Conservation (phyloP, 2,329 filamentous ascomycete species). For the Aspergillus ibericus region DNA sequence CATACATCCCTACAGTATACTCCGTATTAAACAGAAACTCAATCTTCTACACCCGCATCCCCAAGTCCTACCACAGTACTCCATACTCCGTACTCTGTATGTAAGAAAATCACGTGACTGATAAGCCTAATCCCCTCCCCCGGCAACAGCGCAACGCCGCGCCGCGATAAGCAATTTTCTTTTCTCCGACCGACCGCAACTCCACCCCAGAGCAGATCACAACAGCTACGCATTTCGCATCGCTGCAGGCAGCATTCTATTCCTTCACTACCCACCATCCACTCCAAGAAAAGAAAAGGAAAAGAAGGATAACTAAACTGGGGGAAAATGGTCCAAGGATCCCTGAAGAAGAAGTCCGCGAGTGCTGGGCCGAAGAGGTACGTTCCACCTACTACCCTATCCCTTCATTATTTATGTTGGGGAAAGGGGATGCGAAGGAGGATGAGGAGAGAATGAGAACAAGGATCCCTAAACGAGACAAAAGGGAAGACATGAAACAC, state of each 20-base stretch:
- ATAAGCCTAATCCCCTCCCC: conserved; percentile 8
- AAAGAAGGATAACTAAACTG: no score
- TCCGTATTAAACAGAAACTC: no score
- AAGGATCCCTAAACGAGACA: no score
- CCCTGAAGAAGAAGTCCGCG: conserved; percentile 47
- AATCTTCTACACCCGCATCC: no score
- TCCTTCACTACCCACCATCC: not conserved
- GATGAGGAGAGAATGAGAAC: no score
- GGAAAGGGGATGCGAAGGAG: not conserved
- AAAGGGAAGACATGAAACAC: not conserved
- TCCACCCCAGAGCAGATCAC: no score
- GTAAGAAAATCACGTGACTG: conserved; percentile 17
- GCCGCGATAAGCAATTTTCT: conserved; percentile 24
- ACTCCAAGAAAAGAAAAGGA: not conserved
- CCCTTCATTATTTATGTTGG: not conserved
- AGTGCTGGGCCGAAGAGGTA: conserved; percentile 39
- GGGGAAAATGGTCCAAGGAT: conserved; percentile 21
- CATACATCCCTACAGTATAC: no score
- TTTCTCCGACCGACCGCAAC: conserved; percentile 5
- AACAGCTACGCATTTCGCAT: not conserved
- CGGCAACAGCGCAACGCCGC: no score
- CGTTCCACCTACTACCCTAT: conserved; percentile 5
- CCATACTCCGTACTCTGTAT: not conserved
- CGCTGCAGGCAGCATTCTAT: conserved; percentile 15
- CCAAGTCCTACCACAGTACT: no score